Conservation (phyloP, 2,329 filamentous ascomycete species). For the Grosmannia huntii region DNA sequence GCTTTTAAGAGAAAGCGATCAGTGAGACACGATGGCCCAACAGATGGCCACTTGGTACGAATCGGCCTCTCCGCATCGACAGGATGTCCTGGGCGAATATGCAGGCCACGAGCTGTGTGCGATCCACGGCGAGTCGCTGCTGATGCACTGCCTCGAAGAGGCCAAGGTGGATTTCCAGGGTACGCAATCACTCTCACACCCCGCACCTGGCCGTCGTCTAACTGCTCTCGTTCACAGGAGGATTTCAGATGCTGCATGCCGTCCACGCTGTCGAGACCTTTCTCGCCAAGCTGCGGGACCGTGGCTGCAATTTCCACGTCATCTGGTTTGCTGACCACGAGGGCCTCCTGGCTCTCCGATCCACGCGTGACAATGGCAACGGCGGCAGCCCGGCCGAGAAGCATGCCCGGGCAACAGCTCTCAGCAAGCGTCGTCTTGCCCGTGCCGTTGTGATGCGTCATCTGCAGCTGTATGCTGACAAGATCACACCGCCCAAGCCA, state of each 20-base stretch:
- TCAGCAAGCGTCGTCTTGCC: slow-evolving; percentile 46
- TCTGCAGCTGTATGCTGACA: slow-evolving; percentile 22
- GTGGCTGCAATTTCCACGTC: slow-evolving; percentile 59
- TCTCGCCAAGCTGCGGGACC: slow-evolving; percentile 42
- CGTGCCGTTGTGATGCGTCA: slow-evolving; percentile 54
- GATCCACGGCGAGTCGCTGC: slow-evolving; percentile 61
- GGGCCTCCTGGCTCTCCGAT: slow-evolving; percentile 19
- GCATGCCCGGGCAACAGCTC: slow-evolving; percentile 15
- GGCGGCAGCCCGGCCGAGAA: slow-evolving; percentile 27
- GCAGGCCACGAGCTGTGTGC: slow-evolving; percentile 61
- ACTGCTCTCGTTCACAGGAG: slow-evolving; percentile 24
- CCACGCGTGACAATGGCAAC: background rate
- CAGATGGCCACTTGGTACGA: background rate
- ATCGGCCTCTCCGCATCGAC: slow-evolving; percentile 10
- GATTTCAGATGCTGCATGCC: slow-evolving; percentile 60
- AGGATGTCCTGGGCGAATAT: slow-evolving; percentile 64
- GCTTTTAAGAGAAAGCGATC: too few species aligned
- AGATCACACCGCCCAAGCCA: background rate
- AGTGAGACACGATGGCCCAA: background rate
- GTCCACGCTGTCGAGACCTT: slow-evolving; percentile 57
- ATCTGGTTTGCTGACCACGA: slow-evolving; percentile 51
- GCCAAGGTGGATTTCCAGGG: slow-evolving; percentile 49
- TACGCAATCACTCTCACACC: slow-evolving; percentile 15
- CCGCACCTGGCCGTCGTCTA: background rate
- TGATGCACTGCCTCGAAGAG: slow-evolving; percentile 50